Conservation (phyloP, 1,284 basidiomycete species). For the Apiotrichum laibachii region DNA sequence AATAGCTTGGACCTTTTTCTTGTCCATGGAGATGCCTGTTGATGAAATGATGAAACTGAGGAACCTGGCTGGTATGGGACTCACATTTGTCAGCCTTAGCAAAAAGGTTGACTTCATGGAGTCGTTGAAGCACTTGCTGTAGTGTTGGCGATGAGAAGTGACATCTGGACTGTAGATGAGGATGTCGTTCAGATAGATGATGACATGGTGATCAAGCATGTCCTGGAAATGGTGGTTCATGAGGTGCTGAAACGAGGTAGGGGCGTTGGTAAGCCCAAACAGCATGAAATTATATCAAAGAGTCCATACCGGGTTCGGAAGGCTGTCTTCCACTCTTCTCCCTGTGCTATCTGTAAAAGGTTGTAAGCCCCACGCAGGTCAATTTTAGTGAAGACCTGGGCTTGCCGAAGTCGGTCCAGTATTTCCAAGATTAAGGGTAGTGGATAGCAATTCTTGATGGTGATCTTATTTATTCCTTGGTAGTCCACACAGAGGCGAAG, state of each 20-base stretch:
- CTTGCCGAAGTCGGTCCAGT: slow-evolving; percentile 36
- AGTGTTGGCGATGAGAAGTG: slow-evolving; percentile 43
- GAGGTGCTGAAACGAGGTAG: slow-evolving; percentile 46
- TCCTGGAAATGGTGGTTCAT: slow-evolving; percentile 38
- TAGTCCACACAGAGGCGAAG: slow-evolving; percentile 47
- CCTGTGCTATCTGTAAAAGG: slow-evolving; percentile 32
- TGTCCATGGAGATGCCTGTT: slow-evolving; percentile 31
- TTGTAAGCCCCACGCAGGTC: slow-evolving; percentile 42
- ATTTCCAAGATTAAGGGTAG: slow-evolving; percentile 27
- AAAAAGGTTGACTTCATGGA: slow-evolving; percentile 45
- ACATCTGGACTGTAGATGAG: slow-evolving; percentile 52
- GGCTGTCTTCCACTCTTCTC: slow-evolving; percentile 48
- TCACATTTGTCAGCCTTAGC: slow-evolving; percentile 52
- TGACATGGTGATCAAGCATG: slow-evolving; percentile 33
- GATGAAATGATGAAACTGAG: slow-evolving; percentile 36
- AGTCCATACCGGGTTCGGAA: slow-evolving; percentile 48
- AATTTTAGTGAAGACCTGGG: slow-evolving; percentile 41
- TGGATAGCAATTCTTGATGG: slow-evolving; percentile 30
- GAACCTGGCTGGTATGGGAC: slow-evolving; percentile 32
- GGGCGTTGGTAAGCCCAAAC: slow-evolving; percentile 52
- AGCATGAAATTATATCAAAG: slow-evolving; percentile 49
- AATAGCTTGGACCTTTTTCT: slow-evolving; percentile 42
- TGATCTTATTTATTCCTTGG: slow-evolving; percentile 25
- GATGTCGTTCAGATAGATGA: slow-evolving; percentile 52
- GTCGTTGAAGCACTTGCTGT: slow-evolving; percentile 43